Conservation (phyloP, 106 monocot genomes). For the Phalaenopsis equestris region DNA sequence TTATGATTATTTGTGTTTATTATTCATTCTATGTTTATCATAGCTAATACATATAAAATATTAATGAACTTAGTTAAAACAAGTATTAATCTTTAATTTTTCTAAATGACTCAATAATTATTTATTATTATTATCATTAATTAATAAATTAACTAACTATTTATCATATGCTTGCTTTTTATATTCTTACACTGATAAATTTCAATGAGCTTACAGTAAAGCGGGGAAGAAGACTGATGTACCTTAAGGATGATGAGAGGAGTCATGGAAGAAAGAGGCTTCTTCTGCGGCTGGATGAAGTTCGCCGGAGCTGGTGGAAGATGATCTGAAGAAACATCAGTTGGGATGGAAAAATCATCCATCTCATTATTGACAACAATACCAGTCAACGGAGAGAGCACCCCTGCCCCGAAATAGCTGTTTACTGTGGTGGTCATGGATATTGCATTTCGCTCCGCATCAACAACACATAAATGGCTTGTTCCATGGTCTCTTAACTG, state of each 20-base stretch:
- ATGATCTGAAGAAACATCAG: conserved; percentile 36
- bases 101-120: no score
- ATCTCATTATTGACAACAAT: conserved; percentile 94
- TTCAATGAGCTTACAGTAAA: background rate
- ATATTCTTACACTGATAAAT: no score
- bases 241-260: conserved; percentile 87
- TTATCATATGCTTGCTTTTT: no score
- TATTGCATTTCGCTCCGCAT: conserved; percentile 81
- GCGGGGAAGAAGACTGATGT: background rate
- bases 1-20: no score
- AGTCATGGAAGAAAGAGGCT: conserved; percentile 93
- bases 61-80: no score
- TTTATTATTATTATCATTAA: no score
- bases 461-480: conserved; percentile 82
- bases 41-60: no score
- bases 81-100: no score
- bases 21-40: no score
- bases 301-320: conserved; percentile 84
- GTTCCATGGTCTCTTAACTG: conserved; percentile 77
- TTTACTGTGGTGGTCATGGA: conserved; percentile 85
- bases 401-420: conserved; percentile 49
- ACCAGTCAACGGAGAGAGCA: conserved; percentile 83
- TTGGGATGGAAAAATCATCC: conserved; percentile 82
- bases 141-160: no score
- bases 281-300: conserved; percentile 77